Percentiles rank a stretch among this genome's conserved stretches.
phyloP scores from a whole-genome alignment of 192 early-diverging fungal genomes.

The Piromyces sp. region DNA sequence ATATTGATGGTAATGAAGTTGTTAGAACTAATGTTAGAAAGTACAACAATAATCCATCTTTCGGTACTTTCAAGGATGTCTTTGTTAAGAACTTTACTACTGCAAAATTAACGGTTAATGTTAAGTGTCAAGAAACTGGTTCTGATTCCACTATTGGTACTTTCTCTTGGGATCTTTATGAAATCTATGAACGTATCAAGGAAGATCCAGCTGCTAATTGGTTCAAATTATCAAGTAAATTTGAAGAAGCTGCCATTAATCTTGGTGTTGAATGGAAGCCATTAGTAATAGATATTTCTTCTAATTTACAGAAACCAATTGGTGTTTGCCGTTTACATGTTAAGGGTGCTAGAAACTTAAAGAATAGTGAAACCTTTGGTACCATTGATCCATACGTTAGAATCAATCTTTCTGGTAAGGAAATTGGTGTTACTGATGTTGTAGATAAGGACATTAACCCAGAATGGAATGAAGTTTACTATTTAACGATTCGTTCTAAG shows the following conservation, averaged over 20 bases:
- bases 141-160: background rate
- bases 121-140: background rate
- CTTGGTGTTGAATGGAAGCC: background rate
- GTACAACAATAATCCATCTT: background rate
- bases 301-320: background rate
- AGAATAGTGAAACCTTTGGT: background rate
- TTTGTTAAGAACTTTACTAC: background rate
- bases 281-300: background rate
- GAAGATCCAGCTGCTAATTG: background rate
- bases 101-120: background rate
- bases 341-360: background rate
- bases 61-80: background rate
- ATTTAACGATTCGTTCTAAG: background rate
- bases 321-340: background rate
- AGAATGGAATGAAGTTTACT: background rate
- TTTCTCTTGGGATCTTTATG: background rate
- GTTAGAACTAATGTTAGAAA: background rate
- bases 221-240: background rate
- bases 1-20: background rate
- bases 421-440: background rate
- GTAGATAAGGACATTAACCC: background rate
- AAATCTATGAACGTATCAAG: background rate
- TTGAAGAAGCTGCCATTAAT: background rate
- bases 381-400: background rate
- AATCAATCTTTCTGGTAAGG: background rate